Conservation (phyloP, 2,329 filamentous ascomycete genomes). For the Alternaria triticimaculans region DNA sequence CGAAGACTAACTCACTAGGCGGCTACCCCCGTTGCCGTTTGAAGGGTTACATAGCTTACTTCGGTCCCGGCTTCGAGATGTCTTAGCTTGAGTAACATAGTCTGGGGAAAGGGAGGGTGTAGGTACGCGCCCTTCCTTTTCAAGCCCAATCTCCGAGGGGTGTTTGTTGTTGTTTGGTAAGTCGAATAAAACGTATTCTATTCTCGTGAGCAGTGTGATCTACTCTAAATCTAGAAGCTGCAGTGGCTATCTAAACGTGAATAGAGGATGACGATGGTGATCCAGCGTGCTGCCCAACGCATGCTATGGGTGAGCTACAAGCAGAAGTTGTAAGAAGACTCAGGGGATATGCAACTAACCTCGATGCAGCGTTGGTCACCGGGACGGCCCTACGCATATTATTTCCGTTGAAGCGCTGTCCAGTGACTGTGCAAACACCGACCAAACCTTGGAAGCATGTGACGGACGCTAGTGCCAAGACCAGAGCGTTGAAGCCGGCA, state of each 20-base stretch:
- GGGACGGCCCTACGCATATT: constrained; percentile 34
- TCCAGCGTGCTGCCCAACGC: background rate
- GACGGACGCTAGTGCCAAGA: constrained; percentile 21
- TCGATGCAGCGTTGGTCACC: constrained; percentile 37
- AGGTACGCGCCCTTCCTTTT: background rate
- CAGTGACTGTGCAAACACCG: constrained; percentile 25
- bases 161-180: background rate
- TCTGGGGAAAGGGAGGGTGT: constrained; percentile 11
- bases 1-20: constrained; percentile 5
- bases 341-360: constrained; percentile 28
- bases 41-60: constrained; percentile 14
- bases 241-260: background rate
- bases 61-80: constrained; percentile 2
- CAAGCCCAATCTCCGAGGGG: background rate
- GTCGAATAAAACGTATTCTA: background rate
- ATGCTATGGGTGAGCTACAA: background rate
- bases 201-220: background rate
- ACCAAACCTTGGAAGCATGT: constrained; percentile 30
- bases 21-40: constrained; percentile 10
- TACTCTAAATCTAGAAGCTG: background rate
- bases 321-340: constrained; percentile 2
- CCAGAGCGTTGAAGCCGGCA: constrained; percentile 2
- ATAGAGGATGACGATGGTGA: background rate
- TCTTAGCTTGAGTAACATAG: constrained; percentile 11
- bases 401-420: constrained; percentile 24